Base-by-base conservation (phyloP, 805 yeast species). In the Monosporozyma solicola region DNA sequence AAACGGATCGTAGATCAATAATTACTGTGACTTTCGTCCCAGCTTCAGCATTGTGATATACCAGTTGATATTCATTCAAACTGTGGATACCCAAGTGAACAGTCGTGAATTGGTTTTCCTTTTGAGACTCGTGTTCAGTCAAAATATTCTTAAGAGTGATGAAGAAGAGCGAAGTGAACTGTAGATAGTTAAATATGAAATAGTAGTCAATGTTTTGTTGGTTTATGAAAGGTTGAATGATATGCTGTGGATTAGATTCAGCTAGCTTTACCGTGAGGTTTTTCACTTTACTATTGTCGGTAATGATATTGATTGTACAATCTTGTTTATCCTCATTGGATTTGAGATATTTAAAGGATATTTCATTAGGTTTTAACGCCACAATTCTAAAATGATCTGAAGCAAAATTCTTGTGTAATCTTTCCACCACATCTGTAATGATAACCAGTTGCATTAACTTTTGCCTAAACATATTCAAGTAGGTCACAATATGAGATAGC, bases 381-480 rank as follows among this genome's bases (percentile, higher is more conserved):
- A 67, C 59, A 33, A 69, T 66, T 47, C 61, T 61, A 54, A 69
- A 69, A 49, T 59, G 57, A 5, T 63, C 63, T 10, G 70, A 63
- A 13, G 65, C 61, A 52, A 69, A 69, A 48, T 62, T 68, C 22
- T 62, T 59, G 50, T 66, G 68, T 39, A 69, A 48, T 41, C 62
- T 64, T 46, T 68, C 71, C 6, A 69, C 65, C 5, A 68, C 71
- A 52, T 68, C 68, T 2, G 68, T 69, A 11, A 69, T 44, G 11
- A 67, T 57, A 24, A 68, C 66, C 47, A 69, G 52, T 53, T 68
- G 71, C 63, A 64, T 62, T 41, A 69, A 51, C 50, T 64, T 67
- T 43, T 66, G 62, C 47, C 65, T 66, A 54, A 68, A 65, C 43
- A 57, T 60, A 16, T 61, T 57, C 29, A 66, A 50, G 52, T 62